Percentiles rank a stretch among this genome's conserved stretches.
phyloP scores from a whole-genome alignment of 2,329 filamentous ascomycete genomes.

The Colletotrichum sp. region DNA sequence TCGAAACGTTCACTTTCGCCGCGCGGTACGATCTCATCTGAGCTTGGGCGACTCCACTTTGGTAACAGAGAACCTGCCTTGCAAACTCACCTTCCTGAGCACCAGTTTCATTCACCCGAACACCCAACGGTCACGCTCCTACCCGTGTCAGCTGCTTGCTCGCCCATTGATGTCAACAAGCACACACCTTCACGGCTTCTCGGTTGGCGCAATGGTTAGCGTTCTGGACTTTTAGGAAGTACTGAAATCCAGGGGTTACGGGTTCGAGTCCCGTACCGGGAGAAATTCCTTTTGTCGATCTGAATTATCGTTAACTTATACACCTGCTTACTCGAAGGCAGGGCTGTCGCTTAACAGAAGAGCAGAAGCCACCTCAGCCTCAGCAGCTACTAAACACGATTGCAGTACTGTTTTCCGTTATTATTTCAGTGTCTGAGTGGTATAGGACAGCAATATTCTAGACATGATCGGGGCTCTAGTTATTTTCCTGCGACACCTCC shows the following conservation, averaged over 20 bases:
- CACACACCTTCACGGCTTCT: neutral
- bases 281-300: neutral
- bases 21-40: neutral
- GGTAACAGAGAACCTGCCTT: neutral
- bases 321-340: neutral
- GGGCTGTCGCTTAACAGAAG: neutral
- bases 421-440: neutral
- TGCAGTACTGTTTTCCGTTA: neutral
- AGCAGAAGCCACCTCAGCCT: neutral
- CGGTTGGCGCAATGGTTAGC: neutral
- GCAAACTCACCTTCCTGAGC: neutral
- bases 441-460: neutral
- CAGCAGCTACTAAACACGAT: neutral
- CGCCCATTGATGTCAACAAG: neutral
- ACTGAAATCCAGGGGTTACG: neutral
- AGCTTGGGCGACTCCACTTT: neutral
- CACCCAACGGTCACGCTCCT: neutral
- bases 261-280: neutral
- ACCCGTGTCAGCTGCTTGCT: neutral
- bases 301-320: neutral
- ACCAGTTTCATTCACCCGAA: neutral
- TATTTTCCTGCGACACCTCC: neutral
- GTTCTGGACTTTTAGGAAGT: neutral
- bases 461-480: neutral
- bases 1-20: neutral